Evolutionary conservation across 192 early-diverging fungal genomes (phyloP).

Genomic region (Podila horticola): DNA sequence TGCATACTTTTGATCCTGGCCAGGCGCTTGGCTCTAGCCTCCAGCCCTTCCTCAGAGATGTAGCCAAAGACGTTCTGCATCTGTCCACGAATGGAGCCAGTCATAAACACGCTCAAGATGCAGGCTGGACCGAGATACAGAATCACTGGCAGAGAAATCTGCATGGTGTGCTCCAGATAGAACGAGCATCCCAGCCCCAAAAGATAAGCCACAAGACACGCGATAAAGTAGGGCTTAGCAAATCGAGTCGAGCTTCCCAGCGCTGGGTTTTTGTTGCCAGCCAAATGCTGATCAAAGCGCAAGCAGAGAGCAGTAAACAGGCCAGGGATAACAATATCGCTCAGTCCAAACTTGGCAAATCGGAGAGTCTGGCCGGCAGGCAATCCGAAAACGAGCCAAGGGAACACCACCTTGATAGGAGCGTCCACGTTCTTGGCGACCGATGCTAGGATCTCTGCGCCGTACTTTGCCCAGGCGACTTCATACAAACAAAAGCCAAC

Average conservation of each 20-base stretch:
- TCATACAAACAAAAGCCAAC: slow-evolving; percentile 90
- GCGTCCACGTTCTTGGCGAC: slow-evolving; percentile 92
- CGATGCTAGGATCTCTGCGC: slow-evolving; percentile 91
- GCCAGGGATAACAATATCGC: slow-evolving; percentile 96
- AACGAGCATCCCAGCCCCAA: slow-evolving; percentile 86
- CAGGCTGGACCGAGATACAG: slow-evolving; percentile 95
- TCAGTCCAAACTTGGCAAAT: slow-evolving; percentile 92
- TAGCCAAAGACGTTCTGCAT: slow-evolving; percentile 69
- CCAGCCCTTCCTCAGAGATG: slow-evolving; percentile 59
- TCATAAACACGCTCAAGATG: slow-evolving; percentile 82
- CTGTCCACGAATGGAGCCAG: slow-evolving; percentile 72
- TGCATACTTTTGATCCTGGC: slow-evolving; percentile 15
- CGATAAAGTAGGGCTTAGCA: slow-evolving; percentile 88
- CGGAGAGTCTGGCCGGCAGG: slow-evolving; percentile 54
- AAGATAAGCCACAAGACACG: slow-evolving; percentile 79
- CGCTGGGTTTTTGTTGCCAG: slow-evolving; percentile 61
- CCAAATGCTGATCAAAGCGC: slow-evolving; percentile 85
- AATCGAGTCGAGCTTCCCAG: slow-evolving; percentile 69
- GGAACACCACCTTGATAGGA: slow-evolving; percentile 94
- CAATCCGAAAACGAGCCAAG: slow-evolving; percentile 70
- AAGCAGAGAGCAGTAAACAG: slow-evolving; percentile 92
- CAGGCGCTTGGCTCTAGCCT: slow-evolving; percentile 24
- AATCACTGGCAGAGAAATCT: slow-evolving; percentile 90
- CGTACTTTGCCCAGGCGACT: slow-evolving; percentile 92
- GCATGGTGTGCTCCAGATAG: slow-evolving; percentile 85